phyloP scores from a whole-genome alignment of 31 red algal genomes.

The Porphyra umbilicalis region DNA sequence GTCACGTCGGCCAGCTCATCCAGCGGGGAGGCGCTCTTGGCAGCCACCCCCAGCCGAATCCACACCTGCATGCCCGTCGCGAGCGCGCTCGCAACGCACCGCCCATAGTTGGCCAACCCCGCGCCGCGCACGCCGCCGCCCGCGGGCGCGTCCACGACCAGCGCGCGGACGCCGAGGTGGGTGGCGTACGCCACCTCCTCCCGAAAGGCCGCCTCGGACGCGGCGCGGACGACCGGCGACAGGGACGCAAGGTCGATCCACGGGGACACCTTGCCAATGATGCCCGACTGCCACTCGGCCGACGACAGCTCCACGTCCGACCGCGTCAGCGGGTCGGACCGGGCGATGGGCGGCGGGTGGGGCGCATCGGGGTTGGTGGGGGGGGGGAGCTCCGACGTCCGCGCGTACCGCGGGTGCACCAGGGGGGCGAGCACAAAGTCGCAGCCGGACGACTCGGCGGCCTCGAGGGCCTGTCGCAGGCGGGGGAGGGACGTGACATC shows the following conservation, averaged over 20 bases:
- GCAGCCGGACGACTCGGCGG: conserved; percentile 51
- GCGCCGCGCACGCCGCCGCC: conserved; percentile 17
- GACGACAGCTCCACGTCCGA: conserved; percentile 86
- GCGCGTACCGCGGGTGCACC: conserved; percentile 79
- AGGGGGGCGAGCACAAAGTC: conserved; percentile 74
- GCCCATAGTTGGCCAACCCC: conserved; percentile 62
- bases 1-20: conserved; percentile 51
- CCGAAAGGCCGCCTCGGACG: conserved; percentile 55
- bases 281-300: conserved; percentile 74
- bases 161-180: conserved; percentile 58
- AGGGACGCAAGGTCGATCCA: conserved; percentile 63
- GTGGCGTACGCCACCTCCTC: conserved; percentile 77
- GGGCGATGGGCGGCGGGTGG: conserved; percentile 23
- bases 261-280: conserved; percentile 77
- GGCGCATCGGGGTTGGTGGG: conserved; percentile 7
- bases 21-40: conserved; percentile 1
- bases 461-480: conserved; percentile 50
- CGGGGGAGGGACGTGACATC: conserved; percentile 59
- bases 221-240: conserved; percentile 34
- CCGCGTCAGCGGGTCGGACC: conserved; percentile 73
- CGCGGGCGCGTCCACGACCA: conserved; percentile 53
- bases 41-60: conserved; percentile 48
- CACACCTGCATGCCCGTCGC: conserved; percentile 68
- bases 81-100: conserved; percentile 58
- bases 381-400: conserved; percentile 6